Conservation (phyloP, 169 alveolate species). For the Plasmodium knowlesi region DNA sequence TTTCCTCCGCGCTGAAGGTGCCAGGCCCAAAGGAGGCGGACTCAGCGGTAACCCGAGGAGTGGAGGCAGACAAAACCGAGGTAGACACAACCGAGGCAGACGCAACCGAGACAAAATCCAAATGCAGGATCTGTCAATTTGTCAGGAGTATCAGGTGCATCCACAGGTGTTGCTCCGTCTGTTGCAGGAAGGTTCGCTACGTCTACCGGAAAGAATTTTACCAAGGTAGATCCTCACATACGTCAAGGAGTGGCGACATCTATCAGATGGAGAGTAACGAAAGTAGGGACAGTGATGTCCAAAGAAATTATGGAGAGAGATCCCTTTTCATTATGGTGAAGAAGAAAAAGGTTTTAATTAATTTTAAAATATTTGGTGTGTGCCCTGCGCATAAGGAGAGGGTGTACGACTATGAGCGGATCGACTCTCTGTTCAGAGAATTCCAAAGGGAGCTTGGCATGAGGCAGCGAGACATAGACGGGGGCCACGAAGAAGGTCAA, state of each 20-base stretch:
- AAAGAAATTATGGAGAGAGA: no score
- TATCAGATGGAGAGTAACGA: not conserved
- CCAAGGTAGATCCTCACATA: not conserved
- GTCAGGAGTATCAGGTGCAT: conserved; percentile 35
- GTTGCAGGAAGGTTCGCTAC: conserved; percentile 47
- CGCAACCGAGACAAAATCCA: not conserved
- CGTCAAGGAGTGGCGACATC: not conserved
- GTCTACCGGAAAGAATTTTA: not conserved
- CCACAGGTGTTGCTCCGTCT: conserved; percentile 35
- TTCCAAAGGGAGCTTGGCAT: conserved; percentile 15
- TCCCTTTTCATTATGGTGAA: conserved; percentile 17
- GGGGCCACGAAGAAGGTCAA: not conserved
- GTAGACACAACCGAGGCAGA: not conserved
- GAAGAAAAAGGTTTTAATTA: conserved; percentile 35
- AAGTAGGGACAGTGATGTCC: no score
- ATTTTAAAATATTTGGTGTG: conserved; percentile 14
- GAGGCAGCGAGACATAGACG: no score
- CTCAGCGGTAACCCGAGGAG: no score
- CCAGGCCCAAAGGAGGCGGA: not conserved
- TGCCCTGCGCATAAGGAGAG: conserved; percentile 31
- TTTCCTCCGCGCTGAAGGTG: conserved; percentile 40
- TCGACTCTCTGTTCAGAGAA: not conserved
- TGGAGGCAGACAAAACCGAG: not conserved
- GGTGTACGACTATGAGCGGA: conserved; percentile 32
- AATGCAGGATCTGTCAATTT: conserved; percentile 28